Evolutionary conservation across 331 rosid species (phyloP), one percentile per base, ranked within the genome.

Genomic region (Ulmus americana): DNA sequence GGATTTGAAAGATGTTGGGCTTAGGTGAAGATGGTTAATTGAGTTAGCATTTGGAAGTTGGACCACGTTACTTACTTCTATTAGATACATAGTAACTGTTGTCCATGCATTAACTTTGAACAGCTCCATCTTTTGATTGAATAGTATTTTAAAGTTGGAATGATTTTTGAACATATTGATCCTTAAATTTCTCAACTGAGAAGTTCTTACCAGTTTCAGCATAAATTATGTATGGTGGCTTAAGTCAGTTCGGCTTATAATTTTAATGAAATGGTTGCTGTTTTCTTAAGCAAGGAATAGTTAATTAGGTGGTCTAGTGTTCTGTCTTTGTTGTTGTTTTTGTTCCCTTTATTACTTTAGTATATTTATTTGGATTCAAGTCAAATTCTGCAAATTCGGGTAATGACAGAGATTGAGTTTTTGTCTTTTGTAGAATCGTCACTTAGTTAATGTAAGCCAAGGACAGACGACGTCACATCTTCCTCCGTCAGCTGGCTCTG

Each of bases 401-500:
- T 39, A 6, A 14, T 7, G 42, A 16, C 6, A 40, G 2, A 42
- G 1, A 40, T 22, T 39, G 22, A 10, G 13, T 74, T 41, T 22
- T 15, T 63, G 12, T 55, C n/a, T 70, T 20, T 65, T 74, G 7
- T 75, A 90, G 99, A 85, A 79, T 69, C 90, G 72, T 51, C 77
- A 78, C 42, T 9, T 69, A 5, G 65, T 75, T 56, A 89, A 78
- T 55, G 76, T 83, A 64, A 85, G 72, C 81, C 95, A 85, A 78
- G 76, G 73, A 68, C 90, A 67, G 71, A 49, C 82, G 13, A 55
- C 84, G 61, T 67, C 85, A 5, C 81, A 85, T 40, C 64, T 66
- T 63, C 75, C 86, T 61, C 41, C 86, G 38, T 53, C 87, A 59
- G 55, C 85, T 45, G 92, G 83, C 65, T 71, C 91, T 15, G 91